These are phyloP conservation scores for Dalbergia cochinchinensis DNA, from an alignment of 306 rosid genomes.

Conservation along the genomic window DNA sequence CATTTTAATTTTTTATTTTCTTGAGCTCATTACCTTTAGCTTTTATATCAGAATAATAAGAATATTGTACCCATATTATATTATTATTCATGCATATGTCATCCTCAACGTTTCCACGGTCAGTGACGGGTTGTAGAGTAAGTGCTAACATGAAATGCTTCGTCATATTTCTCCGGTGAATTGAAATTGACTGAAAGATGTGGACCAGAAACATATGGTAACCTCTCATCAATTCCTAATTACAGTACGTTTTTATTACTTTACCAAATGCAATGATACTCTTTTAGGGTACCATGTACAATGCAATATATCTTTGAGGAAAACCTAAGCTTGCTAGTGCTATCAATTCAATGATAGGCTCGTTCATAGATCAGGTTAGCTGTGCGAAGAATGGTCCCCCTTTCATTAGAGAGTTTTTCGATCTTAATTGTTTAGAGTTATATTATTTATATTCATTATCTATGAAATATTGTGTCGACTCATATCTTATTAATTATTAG, in stretches of 20 bases:
- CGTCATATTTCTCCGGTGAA: neutral
- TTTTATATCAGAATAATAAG: no score
- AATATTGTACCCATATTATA: no score
- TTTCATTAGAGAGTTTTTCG: no score
- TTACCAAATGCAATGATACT: neutral
- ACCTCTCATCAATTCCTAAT: neutral
- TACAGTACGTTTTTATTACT: constrained; percentile 18
- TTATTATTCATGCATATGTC: neutral
- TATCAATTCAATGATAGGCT: neutral
- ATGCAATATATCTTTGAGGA: neutral
- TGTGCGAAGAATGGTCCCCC: no score
- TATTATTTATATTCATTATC: no score
- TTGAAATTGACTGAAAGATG: neutral
- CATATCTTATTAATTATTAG: no score
- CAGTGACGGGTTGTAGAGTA: neutral
- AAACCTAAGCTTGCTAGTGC: neutral
- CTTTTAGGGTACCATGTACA: constrained; percentile 12
- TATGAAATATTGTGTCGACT: no score
- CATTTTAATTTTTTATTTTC: no score
- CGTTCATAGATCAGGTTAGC: no score
- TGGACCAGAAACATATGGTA: neutral
- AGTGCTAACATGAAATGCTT: constrained; percentile 6
- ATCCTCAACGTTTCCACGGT: neutral
- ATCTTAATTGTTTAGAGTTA: no score
- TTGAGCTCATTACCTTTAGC: no score